These are phyloP conservation scores for Hansenula anomala DNA, from an alignment of 1,139 yeast genomes.

Conservation along the genomic window DNA sequence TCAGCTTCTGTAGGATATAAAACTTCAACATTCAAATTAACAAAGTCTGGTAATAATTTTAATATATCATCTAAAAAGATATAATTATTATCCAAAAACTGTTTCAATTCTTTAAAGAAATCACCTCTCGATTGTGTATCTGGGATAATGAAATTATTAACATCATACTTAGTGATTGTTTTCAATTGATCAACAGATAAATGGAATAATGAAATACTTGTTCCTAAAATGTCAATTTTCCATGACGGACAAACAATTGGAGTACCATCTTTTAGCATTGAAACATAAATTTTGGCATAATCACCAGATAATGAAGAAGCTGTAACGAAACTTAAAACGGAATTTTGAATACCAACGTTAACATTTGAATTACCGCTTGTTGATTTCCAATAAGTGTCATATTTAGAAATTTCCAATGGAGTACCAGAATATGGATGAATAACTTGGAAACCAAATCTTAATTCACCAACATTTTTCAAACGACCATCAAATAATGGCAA, in stretches of 20 bases:
- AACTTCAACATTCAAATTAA: constrained; percentile 74
- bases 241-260: constrained; percentile 79
- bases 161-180: constrained; percentile 23
- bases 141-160: constrained; percentile 29
- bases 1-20: constrained; percentile 77
- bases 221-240: constrained; percentile 53
- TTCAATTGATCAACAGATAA: constrained; percentile 32
- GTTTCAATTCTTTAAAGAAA: constrained; percentile 13
- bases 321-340: constrained; percentile 72
- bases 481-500: constrained; percentile 82
- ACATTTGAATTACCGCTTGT: constrained; percentile 41
- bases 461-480: constrained; percentile 76
- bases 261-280: constrained; percentile 75
- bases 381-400: constrained; percentile 96
- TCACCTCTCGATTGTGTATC: constrained; percentile 7
- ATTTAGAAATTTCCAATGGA: constrained; percentile 84
- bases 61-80: constrained; percentile 64
- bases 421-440: constrained; percentile 87
- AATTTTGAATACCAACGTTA: constrained; percentile 20
- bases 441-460: constrained; percentile 73
- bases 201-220: constrained; percentile 43
- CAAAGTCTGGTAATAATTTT: constrained; percentile 45
- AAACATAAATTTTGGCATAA: constrained; percentile 66
- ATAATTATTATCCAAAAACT: constrained; percentile 36
- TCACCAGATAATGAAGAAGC: constrained; percentile 87